A percentile compares a stretch with the other conserved stretches of the same genome.
Conservation (phyloP, 371 early-diverging fungal species). For the Mortierella sp. region DNA sequence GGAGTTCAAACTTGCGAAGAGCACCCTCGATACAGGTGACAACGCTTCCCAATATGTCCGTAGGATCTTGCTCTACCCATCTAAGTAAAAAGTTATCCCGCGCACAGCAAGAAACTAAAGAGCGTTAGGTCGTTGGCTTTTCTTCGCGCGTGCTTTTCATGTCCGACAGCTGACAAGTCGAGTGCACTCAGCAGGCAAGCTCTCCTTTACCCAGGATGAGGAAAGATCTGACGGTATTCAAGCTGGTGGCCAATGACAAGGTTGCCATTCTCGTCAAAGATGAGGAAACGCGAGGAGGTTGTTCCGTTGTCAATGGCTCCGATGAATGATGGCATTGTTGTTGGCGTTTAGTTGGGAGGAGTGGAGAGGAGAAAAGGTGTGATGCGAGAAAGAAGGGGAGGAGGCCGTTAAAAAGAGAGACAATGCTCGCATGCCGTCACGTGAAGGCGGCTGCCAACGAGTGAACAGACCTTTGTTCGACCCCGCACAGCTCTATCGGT, state of each 20-base stretch:
- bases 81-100: constrained; percentile 46
- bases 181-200: too few species aligned
- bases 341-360: not conserved
- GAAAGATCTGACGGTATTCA: constrained; percentile 87
- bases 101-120: constrained; percentile 16
- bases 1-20: constrained; percentile 72
- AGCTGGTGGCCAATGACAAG: constrained; percentile 85
- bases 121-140: constrained; percentile 23
- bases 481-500: not conserved
- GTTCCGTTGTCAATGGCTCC: constrained; percentile 98
- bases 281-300: constrained; percentile 91
- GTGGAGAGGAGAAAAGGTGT: not conserved
- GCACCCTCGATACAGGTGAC: constrained; percentile 79
- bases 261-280: constrained; percentile 87
- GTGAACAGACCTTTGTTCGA: too few species aligned
- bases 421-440: not conserved
- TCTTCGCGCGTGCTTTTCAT: not conserved
- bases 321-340: constrained; percentile 66
- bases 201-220: constrained; percentile 78
- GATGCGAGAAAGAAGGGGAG: not conserved
- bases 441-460: not conserved
- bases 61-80: constrained; percentile 95
- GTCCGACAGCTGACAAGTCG: too few species aligned
- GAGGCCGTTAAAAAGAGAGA: not conserved
- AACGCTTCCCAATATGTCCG: constrained; percentile 80